Percentiles rank a stretch among this genome's conserved stretches.
These are phyloP conservation scores for Trebouxiophyceae sp. DNA, from an alignment of 163 green algal species.

Conservation along the genomic window DNA sequence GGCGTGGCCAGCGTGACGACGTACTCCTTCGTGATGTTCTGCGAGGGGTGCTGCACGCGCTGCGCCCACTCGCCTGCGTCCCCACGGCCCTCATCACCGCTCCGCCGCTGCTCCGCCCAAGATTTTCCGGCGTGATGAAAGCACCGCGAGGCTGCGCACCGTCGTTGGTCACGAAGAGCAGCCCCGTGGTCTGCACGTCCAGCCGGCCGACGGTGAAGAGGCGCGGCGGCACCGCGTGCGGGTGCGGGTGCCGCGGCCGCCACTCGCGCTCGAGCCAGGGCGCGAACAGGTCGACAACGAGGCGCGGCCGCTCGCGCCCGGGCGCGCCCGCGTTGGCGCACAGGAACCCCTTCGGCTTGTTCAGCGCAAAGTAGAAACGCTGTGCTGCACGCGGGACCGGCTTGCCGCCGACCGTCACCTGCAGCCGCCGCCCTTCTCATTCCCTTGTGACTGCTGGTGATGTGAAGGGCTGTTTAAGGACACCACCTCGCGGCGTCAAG, in stretches of 20 bases:
- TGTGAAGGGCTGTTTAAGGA: no score
- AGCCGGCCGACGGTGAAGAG: conserved; percentile 92
- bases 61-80: conserved; percentile 63
- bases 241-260: conserved; percentile 4
- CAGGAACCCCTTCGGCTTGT: conserved; percentile 92
- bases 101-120: no score
- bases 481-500: no score
- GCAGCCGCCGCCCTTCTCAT: not conserved
- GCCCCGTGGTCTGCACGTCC: conserved; percentile 78
- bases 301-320: not conserved
- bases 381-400: conserved; percentile 13
- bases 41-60: conserved; percentile 68
- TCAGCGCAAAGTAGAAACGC: conserved; percentile 79
- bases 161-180: conserved; percentile 96
- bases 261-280: conserved; percentile 14
- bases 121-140: no score
- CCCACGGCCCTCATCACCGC: no score
- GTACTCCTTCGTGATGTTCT: conserved; percentile 81
- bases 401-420: conserved; percentile 20
- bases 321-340: conserved; percentile 42
- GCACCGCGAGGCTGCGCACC: no score
- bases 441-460: no score
- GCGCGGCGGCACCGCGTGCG: conserved; percentile 37
- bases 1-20: conserved; percentile 43
- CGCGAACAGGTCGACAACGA: conserved; percentile 58